These are phyloP conservation scores for Mycosarcoma mackinlayi DNA, from an alignment of 1,284 basidiomycete species.

Conservation along the genomic window DNA sequence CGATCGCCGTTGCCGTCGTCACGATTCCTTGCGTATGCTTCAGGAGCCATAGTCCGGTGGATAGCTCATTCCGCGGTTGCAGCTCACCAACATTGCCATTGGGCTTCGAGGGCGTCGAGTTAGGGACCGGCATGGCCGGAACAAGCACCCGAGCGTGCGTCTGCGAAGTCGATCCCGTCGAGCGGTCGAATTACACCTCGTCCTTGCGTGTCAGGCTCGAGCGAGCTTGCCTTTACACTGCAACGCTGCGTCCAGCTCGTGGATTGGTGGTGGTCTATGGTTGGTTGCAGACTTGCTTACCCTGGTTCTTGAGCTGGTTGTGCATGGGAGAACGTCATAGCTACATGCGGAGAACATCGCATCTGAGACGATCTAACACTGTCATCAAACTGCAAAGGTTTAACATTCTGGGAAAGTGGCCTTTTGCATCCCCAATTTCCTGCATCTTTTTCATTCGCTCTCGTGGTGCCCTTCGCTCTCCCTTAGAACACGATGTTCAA, in stretches of 20 bases:
- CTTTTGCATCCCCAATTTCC: background rate
- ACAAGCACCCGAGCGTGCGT: background rate
- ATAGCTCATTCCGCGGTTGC: constrained; percentile 18
- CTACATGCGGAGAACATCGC: no score
- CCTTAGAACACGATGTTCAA: no score
- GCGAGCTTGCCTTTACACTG: background rate
- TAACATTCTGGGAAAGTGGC: background rate
- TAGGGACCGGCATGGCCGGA: constrained; percentile 9
- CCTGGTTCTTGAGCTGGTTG: no score
- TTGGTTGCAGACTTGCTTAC: no score
- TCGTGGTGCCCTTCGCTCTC: background rate
- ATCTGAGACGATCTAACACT: background rate
- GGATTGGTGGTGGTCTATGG: constrained; percentile 1
- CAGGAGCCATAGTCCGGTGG: constrained; percentile 44
- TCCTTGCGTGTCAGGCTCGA: background rate
- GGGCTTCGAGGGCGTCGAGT: background rate
- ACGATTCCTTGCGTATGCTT: constrained; percentile 54
- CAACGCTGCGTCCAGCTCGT: no score
- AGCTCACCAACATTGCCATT: background rate
- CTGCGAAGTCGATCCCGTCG: no score
- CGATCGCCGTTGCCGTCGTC: constrained; percentile 46
- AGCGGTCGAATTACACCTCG: background rate
- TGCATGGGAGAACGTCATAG: no score
- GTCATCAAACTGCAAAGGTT: no score
- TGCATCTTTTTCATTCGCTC: no score